A percentile compares a stretch with the other conserved stretches of the same genome.
These are phyloP conservation scores for Metroxylon sagu DNA, from an alignment of 176 grass and related monocot genomes.

Conservation along the genomic window DNA sequence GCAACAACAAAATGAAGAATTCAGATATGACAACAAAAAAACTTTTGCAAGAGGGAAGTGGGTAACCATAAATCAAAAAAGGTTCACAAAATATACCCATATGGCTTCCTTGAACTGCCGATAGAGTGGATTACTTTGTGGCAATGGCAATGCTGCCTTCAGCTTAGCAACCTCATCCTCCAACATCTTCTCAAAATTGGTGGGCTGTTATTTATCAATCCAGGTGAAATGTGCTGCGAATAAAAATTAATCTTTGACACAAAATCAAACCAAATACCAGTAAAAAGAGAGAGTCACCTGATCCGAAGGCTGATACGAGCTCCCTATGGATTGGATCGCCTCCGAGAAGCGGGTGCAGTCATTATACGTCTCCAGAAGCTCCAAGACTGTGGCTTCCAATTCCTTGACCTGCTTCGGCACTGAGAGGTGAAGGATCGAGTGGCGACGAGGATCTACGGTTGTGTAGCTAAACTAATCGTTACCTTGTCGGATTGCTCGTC, in stretches of 20 bases:
- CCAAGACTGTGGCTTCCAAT: slow-evolving; percentile 41
- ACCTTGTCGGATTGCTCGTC: slow-evolving; percentile 39
- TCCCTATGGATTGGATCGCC: slow-evolving; percentile 39
- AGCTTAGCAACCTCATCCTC: slow-evolving; percentile 47
- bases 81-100: slow-evolving; percentile 43
- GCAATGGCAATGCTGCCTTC: slow-evolving; percentile 26
- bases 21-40: too few relatives aligned
- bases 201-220: slow-evolving; percentile 20
- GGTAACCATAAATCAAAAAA: neutral
- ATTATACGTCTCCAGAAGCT: slow-evolving; percentile 53
- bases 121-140: slow-evolving; percentile 42
- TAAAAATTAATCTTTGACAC: neutral
- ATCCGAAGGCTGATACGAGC: slow-evolving; percentile 54
- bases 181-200: slow-evolving; percentile 58
- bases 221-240: neutral
- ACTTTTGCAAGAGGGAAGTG: too few relatives aligned
- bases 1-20: too few relatives aligned
- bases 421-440: slow-evolving; percentile 1
- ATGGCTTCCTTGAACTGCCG: slow-evolving; percentile 76
- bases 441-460: slow-evolving; percentile 3
- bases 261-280: neutral
- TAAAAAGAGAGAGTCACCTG: slow-evolving; percentile 26
- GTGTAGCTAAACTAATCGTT: neutral
- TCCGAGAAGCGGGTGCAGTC: slow-evolving; percentile 46
- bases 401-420: slow-evolving; percentile 44